Conservation (phyloP, 495 filamentous ascomycete genomes). For the Xylaria sp. region DNA sequence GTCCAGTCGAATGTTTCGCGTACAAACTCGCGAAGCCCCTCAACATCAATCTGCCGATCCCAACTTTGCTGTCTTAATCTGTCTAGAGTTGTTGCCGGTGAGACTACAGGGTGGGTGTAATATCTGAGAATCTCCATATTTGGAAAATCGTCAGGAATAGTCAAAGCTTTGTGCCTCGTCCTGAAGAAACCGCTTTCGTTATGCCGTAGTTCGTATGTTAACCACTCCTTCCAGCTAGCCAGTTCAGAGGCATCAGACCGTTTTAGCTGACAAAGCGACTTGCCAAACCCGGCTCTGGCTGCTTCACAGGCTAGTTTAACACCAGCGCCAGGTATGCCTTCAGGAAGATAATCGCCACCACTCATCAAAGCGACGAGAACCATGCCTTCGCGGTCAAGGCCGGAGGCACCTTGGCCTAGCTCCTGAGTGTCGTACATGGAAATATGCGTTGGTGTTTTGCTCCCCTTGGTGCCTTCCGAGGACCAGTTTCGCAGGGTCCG, state of each 20-base stretch:
- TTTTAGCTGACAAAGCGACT: conserved; percentile 70
- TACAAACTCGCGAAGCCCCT: conserved; percentile 73
- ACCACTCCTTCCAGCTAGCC: conserved; percentile 73
- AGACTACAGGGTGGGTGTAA: conserved; percentile 86
- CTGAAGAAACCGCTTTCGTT: conserved; percentile 87
- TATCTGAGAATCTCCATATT: conserved; percentile 78
- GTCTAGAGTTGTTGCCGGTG: conserved; percentile 64
- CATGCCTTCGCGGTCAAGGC: conserved; percentile 86
- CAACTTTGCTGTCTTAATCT: conserved; percentile 65
- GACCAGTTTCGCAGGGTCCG: conserved; percentile 84
- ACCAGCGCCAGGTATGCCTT: conserved; percentile 86
- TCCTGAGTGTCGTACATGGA: conserved; percentile 70
- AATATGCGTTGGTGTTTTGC: conserved; percentile 83
- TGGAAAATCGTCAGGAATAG: conserved; percentile 83
- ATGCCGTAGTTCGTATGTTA: conserved; percentile 76
- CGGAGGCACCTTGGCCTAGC: conserved; percentile 57
- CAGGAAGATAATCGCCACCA: conserved; percentile 92
- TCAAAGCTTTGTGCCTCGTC: conserved; percentile 73
- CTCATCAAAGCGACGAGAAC: conserved; percentile 94
- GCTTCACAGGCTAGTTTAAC: conserved; percentile 88
- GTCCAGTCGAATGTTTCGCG: conserved; percentile 87
- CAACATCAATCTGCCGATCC: conserved; percentile 69
- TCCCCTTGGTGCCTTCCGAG: conserved; percentile 66
- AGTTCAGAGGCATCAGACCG: conserved; percentile 60
- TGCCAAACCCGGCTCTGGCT: conserved; percentile 86